These are phyloP conservation scores for Linnemannia zychae DNA, from an alignment of 192 early-diverging fungal species.

Conservation along the genomic window DNA sequence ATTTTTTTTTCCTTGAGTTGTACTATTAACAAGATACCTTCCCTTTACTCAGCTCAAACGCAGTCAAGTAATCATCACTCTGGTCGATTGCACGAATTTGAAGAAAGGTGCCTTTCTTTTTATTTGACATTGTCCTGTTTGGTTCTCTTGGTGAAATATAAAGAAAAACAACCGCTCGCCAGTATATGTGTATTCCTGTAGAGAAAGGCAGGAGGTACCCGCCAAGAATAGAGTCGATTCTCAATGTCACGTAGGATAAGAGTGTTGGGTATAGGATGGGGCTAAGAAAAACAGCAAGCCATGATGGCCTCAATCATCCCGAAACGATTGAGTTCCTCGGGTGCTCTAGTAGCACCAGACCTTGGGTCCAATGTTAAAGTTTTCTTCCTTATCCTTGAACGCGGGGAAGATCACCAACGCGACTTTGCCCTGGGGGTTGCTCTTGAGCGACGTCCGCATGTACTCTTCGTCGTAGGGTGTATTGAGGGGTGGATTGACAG, in stretches of 20 bases:
- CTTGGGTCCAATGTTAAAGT: conserved; percentile 26
- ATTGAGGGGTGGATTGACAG: conserved; percentile 3
- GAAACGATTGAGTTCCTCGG: background rate
- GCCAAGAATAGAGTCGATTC: background rate
- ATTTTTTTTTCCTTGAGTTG: background rate
- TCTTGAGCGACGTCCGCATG: conserved; percentile 42
- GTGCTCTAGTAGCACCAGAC: conserved; percentile 48
- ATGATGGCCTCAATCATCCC: background rate
- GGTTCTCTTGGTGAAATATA: too few species aligned
- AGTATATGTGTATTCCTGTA: too few species aligned
- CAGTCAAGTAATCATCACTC: background rate
- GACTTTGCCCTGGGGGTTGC: conserved; percentile 31
- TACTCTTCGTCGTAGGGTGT: conserved; percentile 33
- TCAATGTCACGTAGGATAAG: background rate
- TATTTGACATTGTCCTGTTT: too few species aligned
- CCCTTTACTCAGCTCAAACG: background rate
- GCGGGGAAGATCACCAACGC: conserved; percentile 46
- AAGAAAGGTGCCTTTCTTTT: too few species aligned
- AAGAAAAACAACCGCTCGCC: background rate
- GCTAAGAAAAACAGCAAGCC: background rate
- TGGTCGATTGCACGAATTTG: background rate
- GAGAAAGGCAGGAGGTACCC: background rate
- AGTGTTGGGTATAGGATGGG: background rate
- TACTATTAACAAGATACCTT: background rate
- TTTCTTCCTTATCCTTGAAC: conserved; percentile 25